Conservation (phyloP, 768 basidiomycete species). For the Trametes maxima region DNA sequence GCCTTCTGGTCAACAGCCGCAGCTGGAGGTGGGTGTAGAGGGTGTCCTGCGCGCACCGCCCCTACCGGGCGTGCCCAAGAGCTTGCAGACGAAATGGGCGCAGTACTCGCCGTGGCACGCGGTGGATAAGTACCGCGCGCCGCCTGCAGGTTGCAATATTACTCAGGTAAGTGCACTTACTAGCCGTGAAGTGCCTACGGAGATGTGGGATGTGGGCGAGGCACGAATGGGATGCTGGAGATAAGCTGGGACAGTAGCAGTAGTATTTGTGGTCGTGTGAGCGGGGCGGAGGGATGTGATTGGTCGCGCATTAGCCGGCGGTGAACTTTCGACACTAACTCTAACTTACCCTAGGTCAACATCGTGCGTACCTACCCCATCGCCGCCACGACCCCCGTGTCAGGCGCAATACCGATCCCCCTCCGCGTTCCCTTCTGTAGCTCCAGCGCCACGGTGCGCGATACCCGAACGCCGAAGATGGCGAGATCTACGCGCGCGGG, state of each 20-base stretch:
- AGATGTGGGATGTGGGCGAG: not conserved
- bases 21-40: not conserved
- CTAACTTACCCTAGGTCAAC: constrained; percentile 47
- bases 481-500: constrained; percentile 46
- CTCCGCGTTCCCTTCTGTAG: constrained; percentile 38
- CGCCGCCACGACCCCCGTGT: not conserved
- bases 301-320: not conserved
- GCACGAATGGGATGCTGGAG: not conserved
- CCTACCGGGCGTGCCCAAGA: constrained; percentile 14
- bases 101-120: constrained; percentile 65
- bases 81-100: constrained; percentile 45
- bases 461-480: constrained; percentile 61
- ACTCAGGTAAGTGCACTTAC: constrained; percentile 47
- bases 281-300: not conserved
- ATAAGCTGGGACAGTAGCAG: not conserved
- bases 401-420: not conserved
- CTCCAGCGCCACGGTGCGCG: constrained; percentile 82
- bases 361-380: constrained; percentile 45
- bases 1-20: not conserved
- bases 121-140: constrained; percentile 44
- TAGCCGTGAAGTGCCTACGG: not conserved
- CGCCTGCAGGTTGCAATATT: constrained; percentile 53
- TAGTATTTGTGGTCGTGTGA: not conserved
- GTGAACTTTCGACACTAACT: not conserved
- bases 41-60: constrained; percentile 16